phyloP scores from a whole-genome alignment of 306 rosid species.

The Phaseolus lunatus region DNA sequence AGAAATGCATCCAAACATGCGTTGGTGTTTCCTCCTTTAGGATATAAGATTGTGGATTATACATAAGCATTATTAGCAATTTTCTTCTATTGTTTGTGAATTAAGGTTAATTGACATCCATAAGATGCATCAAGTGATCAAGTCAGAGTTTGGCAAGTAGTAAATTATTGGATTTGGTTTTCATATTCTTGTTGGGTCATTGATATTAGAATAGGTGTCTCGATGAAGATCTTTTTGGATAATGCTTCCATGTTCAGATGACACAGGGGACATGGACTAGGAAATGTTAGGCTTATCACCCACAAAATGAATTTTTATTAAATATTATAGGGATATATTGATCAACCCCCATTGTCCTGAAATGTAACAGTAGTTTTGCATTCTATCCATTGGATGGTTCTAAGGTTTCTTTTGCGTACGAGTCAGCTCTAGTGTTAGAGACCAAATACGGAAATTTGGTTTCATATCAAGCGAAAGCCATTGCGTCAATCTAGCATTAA shows the following conservation, averaged over 20 bases:
- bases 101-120: constrained; percentile 23
- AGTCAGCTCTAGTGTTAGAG: neutral
- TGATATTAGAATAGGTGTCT: constrained; percentile 16
- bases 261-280: constrained; percentile 2
- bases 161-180: constrained; percentile 26
- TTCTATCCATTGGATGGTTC: neutral
- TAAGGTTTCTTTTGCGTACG: neutral
- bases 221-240: constrained; percentile 25
- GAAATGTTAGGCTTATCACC: neutral
- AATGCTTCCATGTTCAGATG: constrained; percentile 21
- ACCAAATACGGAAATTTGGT: neutral
- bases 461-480: neutral
- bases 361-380: constrained; percentile 1
- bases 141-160: neutral
- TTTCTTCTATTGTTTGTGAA: constrained; percentile 28
- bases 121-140: constrained; percentile 35
- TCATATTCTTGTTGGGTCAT: constrained; percentile 18
- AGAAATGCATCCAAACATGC: neutral
- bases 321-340: constrained; percentile 9
- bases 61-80: constrained; percentile 30
- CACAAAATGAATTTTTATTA: neutral
- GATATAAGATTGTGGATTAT: constrained; percentile 17
- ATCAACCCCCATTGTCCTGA: neutral
- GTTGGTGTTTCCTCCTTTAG: constrained; percentile 2
- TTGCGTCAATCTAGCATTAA: constrained; percentile 15